Evolutionary conservation across 2,329 filamentous ascomycete genomes (phyloP), one percentile per base, ranked within the genome.

Genomic region (Chaetomium globosum): DNA sequence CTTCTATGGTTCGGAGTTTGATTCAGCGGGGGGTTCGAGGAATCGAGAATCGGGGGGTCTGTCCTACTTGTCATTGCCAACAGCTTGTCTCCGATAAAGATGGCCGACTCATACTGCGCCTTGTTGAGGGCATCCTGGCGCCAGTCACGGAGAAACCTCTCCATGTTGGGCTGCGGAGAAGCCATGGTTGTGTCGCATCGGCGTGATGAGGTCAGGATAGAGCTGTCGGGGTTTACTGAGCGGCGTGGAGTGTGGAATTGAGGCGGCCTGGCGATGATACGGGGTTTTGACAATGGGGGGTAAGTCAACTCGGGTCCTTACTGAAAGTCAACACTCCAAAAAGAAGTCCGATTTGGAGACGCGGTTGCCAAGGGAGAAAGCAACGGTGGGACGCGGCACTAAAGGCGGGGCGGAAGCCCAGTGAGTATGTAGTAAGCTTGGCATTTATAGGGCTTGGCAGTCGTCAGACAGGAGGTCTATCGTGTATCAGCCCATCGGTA

Each of bases 61-160:
- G 48, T 78, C 87, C 71, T 79, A 97, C 94, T 92, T 46, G 94
- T 98, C 74, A 99, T 82, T 65, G 95, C 95, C 65, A 98, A 84
- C 72, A 99, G 84, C 81, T 99, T 99, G 83, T 99, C 95, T 69
- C 93, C 95, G 70, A 98, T 92, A 76, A 96, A 98, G 73, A 98
- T 94, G 74, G 95, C 95, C 39, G 94, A 92, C 70, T 98, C 94
- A 77, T 97, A 93, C 77, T 99, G 95, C 70, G 95, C 92, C 78
- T 96, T 95, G 80, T 96, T 94, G 74, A 97, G 83, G 75, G 94
- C 93, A 81, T 97, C 93, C 79, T 97, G 92, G 75, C 93, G 87
- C 95, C 95, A 99, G 74, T 91, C 90, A 76, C 93, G 89, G 75
- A 99, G 85, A 79, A 94, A 97, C 74, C 88, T 89, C 82, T 98